Conservation (phyloP, 2,329 filamentous ascomycete species). For the Scytalidium lignicola region DNA sequence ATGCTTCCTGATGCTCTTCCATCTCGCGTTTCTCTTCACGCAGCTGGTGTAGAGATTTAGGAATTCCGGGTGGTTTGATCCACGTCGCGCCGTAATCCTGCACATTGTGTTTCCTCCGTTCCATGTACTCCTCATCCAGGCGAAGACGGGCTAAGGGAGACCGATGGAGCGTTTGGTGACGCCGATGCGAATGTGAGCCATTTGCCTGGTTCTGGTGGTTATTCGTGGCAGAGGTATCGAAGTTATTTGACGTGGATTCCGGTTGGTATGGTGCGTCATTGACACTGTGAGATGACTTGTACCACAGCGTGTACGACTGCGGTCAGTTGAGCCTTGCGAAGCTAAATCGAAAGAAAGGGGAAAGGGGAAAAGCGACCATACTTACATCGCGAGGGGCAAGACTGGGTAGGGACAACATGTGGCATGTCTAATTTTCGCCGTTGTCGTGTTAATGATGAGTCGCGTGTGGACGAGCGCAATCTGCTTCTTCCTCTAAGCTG, state of each 20-base stretch:
- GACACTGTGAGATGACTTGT: slow-evolving; percentile 56
- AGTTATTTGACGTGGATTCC: slow-evolving; percentile 27
- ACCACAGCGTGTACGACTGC: slow-evolving; percentile 71
- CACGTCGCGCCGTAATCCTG: slow-evolving; percentile 83
- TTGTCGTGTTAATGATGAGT: background rate
- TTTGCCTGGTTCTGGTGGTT: slow-evolving; percentile 15
- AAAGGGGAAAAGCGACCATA: slow-evolving; percentile 6
- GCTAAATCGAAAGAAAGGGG: slow-evolving; percentile 1
- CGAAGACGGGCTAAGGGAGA: slow-evolving; percentile 64
- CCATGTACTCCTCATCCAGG: slow-evolving; percentile 71
- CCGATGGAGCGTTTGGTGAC: slow-evolving; percentile 44
- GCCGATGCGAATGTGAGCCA: slow-evolving; percentile 26
- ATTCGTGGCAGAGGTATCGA: slow-evolving; percentile 13
- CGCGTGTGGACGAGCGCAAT: background rate
- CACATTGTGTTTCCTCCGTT: slow-evolving; percentile 73
- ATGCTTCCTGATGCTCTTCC: slow-evolving; percentile 74
- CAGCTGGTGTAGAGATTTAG: slow-evolving; percentile 85
- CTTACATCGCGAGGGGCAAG: slow-evolving; percentile 67
- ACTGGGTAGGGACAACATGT: slow-evolving; percentile 57
- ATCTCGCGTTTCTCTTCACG: slow-evolving; percentile 85
- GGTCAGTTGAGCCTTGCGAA: slow-evolving; percentile 14
- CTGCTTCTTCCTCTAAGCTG: background rate
- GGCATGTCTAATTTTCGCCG: slow-evolving; percentile 35
- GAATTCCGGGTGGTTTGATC: slow-evolving; percentile 82
- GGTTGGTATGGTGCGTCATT: slow-evolving; percentile 28